Base-by-base conservation (phyloP, 2,329 filamentous ascomycete species). In the Chrysoporthe deuterocubensis region DNA sequence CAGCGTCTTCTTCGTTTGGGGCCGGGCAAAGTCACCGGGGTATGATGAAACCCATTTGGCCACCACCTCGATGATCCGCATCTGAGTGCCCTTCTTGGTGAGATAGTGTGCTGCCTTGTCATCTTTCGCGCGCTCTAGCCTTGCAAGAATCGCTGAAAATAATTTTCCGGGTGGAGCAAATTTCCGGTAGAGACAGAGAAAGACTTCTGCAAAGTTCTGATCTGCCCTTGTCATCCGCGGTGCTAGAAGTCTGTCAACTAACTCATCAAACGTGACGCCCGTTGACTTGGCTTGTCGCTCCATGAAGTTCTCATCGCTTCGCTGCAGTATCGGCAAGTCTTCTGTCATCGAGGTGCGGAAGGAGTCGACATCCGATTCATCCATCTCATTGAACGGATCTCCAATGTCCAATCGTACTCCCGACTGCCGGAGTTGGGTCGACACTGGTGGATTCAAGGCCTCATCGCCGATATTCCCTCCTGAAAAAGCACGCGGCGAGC, bases 111-210 rank as follows among this genome's bases (percentile, higher is more conserved):
- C 85, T 11, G 84, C 83, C 71, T 87, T 89, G 69, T 92, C 89
- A 56, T 89, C 87, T 73, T 89, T 88, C 34, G 92, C 82, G 18
- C 82, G 84, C 71, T 97, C 91, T 69, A 97, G 88, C 50, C 92
- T 89, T 67, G 90, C 85, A 52, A 97, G 83, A 57, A 98, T 91
- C 8, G 92, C 89, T 52, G 89, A 86, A 64, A 98, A 88, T 4
- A 99, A 84, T 71, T 91, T 87, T 11, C 87, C 86, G 0, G 96
- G 96, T 1, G 94, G 88, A 4, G 93, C 92, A 76, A 99, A 98
- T 77, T 96, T 96, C 70, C 96, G 91, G 79, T 98, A 98, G 16
- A 98, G 83, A 71, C 95, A 97, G 42, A 98, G 84, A 74, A 98
- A 98, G 21, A 97, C 90, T 57, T 94, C 89, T 1, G 88, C 87